Percentiles rank a stretch among this genome's conserved stretches.
Conservation (phyloP, 2,329 filamentous ascomycete species). For the Diaporthe citri region DNA sequence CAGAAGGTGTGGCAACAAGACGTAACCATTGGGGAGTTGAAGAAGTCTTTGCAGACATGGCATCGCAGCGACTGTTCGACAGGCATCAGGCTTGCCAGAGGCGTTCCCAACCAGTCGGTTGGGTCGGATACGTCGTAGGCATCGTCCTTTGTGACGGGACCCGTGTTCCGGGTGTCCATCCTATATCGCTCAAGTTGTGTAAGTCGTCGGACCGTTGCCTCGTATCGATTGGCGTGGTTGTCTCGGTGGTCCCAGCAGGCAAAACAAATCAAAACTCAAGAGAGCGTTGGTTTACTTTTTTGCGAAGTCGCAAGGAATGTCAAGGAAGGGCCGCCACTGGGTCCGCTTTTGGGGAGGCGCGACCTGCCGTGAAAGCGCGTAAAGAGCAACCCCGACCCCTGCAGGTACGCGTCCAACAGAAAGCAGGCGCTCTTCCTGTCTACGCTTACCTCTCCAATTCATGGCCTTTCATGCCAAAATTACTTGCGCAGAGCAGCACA, state of each 20-base stretch:
- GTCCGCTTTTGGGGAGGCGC: slow-evolving; percentile 30
- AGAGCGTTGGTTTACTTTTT: background rate
- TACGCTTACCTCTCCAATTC: background rate
- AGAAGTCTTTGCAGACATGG: slow-evolving; percentile 99
- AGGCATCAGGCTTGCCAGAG: slow-evolving; percentile 72
- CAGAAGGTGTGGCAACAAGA: slow-evolving; percentile 97
- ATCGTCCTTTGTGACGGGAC: slow-evolving; percentile 37
- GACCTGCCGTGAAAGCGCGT: slow-evolving; percentile 25
- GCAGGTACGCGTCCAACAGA: slow-evolving; percentile 13
- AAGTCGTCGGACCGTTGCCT: background rate
- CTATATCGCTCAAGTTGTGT: background rate
- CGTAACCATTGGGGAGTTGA: slow-evolving; percentile 92
- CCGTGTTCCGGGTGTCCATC: slow-evolving; percentile 31
- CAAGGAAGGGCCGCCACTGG: background rate
- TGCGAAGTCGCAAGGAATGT: background rate
- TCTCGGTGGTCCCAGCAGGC: background rate
- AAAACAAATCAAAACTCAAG: background rate
- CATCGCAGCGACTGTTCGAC: slow-evolving; percentile 91
- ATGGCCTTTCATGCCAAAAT: background rate
- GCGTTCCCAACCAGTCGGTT: slow-evolving; percentile 86
- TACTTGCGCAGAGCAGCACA: background rate
- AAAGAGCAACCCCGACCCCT: slow-evolving; percentile 25
- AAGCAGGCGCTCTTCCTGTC: background rate
- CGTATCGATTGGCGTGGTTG: background rate
- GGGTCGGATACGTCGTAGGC: slow-evolving; percentile 58